Conservation (phyloP, 306 rosid species). For the Potentilla sterilis region DNA sequence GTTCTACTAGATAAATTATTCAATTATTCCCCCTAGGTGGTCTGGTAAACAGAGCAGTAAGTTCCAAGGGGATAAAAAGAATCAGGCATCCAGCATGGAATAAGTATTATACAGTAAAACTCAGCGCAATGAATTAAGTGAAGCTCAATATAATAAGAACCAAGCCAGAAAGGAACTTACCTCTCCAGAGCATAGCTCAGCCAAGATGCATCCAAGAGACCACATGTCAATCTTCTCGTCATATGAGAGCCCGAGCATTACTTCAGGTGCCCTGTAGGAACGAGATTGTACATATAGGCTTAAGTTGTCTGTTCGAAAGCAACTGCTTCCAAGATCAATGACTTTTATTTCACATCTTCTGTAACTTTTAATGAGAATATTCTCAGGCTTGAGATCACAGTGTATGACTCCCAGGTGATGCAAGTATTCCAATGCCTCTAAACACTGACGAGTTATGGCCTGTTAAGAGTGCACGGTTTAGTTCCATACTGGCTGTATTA, state of each 20-base stretch:
- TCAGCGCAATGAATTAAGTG: neutral
- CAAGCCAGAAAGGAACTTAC: slow-evolving; percentile 46
- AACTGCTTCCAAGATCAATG: slow-evolving; percentile 98
- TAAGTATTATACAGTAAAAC: neutral
- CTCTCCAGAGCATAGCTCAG: slow-evolving; percentile 93
- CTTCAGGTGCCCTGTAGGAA: slow-evolving; percentile 98
- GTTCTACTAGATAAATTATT: neutral
- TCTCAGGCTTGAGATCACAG: slow-evolving; percentile 97
- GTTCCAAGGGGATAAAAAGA: neutral
- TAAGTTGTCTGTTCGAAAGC: slow-evolving; percentile 78
- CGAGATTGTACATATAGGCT: slow-evolving; percentile 95
- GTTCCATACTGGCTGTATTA: slow-evolving; percentile 21
- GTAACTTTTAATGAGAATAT: slow-evolving; percentile 83
- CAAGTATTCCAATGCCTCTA: slow-evolving; percentile 90
- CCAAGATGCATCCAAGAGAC: slow-evolving; percentile 98
- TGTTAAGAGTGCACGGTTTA: slow-evolving; percentile 36
- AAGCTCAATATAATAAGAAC: neutral
- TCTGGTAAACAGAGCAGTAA: neutral
- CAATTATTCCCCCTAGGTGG: neutral
- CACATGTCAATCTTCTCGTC: slow-evolving; percentile 90
- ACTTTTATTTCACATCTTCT: slow-evolving; percentile 84
- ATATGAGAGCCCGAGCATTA: slow-evolving; percentile 90
- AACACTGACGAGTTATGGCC: slow-evolving; percentile 81
- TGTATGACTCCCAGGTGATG: slow-evolving; percentile 86
- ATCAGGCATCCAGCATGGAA: slow-evolving; percentile 5